A percentile compares a stretch with the other conserved stretches of the same genome.
These are phyloP conservation scores for Parietaria judaica DNA, from an alignment of 306 rosid species.

Conservation along the genomic window DNA sequence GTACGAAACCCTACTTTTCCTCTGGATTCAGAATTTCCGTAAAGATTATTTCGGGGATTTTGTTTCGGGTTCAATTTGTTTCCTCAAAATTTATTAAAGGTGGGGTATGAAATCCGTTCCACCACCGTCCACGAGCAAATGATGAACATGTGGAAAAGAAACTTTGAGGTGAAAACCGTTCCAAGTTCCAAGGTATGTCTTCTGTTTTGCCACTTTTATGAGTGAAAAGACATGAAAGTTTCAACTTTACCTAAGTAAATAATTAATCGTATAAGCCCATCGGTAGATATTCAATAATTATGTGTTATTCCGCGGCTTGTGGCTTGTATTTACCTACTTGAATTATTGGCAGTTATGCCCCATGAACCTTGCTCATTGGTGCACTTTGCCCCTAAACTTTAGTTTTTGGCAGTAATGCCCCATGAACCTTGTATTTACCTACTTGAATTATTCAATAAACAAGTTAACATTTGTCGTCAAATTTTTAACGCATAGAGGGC, in stretches of 20 bases:
- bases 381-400: too few species aligned
- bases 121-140: slow-evolving; percentile 81
- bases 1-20: slow-evolving; percentile 27
- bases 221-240: not conserved
- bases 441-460: too few species aligned
- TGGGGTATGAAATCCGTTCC: slow-evolving; percentile 88
- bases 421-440: too few species aligned
- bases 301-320: too few species aligned
- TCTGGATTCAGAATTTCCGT: not conserved
- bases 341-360: too few species aligned
- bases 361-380: too few species aligned
- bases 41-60: not conserved
- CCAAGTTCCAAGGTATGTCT: slow-evolving; percentile 67
- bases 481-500: too few species aligned
- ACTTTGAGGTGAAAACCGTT: slow-evolving; percentile 65
- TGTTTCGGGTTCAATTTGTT: slow-evolving; percentile 6
- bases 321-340: too few species aligned
- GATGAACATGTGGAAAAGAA: slow-evolving; percentile 80
- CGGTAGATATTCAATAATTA: too few species aligned
- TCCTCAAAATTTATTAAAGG: slow-evolving; percentile 31
- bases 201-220: not conserved
- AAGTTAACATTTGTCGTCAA: too few species aligned
- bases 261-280: not conserved
- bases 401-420: too few species aligned
- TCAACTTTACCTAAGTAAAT: too few species aligned